A percentile compares a stretch with the other conserved stretches of the same genome.
These are phyloP conservation scores for Xylaria telfairii DNA, from an alignment of 495 filamentous ascomycete genomes.

Conservation along the genomic window DNA sequence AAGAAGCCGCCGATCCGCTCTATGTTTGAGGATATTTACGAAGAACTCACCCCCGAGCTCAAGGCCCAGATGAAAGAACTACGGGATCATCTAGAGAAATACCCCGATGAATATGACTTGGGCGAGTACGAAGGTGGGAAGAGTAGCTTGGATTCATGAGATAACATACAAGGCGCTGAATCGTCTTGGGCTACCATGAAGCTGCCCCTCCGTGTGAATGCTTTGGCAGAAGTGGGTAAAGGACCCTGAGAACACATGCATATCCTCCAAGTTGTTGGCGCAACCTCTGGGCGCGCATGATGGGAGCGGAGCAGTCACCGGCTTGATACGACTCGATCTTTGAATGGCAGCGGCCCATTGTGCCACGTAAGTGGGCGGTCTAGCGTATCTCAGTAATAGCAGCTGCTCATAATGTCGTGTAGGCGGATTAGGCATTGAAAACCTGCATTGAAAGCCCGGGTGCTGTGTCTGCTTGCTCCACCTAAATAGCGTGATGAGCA, in stretches of 20 bases:
- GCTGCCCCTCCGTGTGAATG: neutral
- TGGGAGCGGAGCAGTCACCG: constrained; percentile 5
- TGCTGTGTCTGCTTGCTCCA: neutral
- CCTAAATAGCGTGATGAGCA: neutral
- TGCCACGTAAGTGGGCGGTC: constrained; percentile 23
- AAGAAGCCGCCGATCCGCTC: constrained; percentile 81
- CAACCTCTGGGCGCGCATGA: constrained; percentile 22
- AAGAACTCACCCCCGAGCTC: constrained; percentile 82
- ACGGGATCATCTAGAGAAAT: constrained; percentile 76
- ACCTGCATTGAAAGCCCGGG: constrained; percentile 9
- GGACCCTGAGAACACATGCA: neutral
- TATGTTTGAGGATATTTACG: constrained; percentile 89
- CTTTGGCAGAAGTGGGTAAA: constrained; percentile 7
- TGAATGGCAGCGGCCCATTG: constrained; percentile 11
- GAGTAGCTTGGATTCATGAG: constrained; percentile 59
- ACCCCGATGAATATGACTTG: constrained; percentile 93
- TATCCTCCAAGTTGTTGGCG: constrained; percentile 5
- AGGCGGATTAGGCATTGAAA: constrained; percentile 12
- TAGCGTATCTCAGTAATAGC: neutral
- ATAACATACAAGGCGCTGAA: neutral
- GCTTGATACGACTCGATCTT: constrained; percentile 8
- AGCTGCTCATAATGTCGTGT: neutral
- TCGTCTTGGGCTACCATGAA: neutral
- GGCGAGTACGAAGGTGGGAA: constrained; percentile 77
- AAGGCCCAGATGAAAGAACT: constrained; percentile 80